phyloP scores from a whole-genome alignment of 805 yeast species.

The Myxozyma lipomycoides region DNA sequence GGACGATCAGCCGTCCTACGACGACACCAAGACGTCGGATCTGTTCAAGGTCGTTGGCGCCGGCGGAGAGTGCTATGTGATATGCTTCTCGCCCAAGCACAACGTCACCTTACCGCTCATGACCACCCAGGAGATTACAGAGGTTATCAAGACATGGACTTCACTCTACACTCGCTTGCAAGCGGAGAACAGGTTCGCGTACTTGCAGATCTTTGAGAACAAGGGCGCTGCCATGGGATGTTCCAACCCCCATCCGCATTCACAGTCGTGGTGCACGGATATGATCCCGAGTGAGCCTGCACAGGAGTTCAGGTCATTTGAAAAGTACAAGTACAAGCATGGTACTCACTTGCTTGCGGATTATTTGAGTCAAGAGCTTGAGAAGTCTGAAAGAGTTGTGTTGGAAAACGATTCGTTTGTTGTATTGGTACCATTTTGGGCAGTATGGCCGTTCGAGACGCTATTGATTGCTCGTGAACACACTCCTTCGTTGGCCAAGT shows the following conservation, averaged over 20 bases:
- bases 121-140: constrained; percentile 43
- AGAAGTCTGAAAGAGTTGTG: constrained; percentile 51
- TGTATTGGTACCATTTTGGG: constrained; percentile 77
- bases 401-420: constrained; percentile 58
- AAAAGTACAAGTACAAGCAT: constrained; percentile 44
- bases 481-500: constrained; percentile 47
- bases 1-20: constrained; percentile 42
- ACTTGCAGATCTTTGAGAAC: constrained; percentile 71
- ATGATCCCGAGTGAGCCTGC: constrained; percentile 63
- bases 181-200: constrained; percentile 42
- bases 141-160: constrained; percentile 62
- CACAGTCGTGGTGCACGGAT: constrained; percentile 61
- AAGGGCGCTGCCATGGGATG: constrained; percentile 81
- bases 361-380: constrained; percentile 46
- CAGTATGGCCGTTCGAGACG: constrained; percentile 77
- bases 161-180: constrained; percentile 47
- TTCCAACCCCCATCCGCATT: constrained; percentile 78
- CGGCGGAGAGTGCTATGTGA: constrained; percentile 64
- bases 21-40: constrained; percentile 29
- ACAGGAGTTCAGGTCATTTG: constrained; percentile 52
- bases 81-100: constrained; percentile 70
- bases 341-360: constrained; percentile 56
- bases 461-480: constrained; percentile 57
- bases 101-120: constrained; percentile 50
- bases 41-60: constrained; percentile 56